Evolutionary conservation across 352 stramenopile species (phyloP).

Genomic region (Phytophthora kernoviae): DNA sequence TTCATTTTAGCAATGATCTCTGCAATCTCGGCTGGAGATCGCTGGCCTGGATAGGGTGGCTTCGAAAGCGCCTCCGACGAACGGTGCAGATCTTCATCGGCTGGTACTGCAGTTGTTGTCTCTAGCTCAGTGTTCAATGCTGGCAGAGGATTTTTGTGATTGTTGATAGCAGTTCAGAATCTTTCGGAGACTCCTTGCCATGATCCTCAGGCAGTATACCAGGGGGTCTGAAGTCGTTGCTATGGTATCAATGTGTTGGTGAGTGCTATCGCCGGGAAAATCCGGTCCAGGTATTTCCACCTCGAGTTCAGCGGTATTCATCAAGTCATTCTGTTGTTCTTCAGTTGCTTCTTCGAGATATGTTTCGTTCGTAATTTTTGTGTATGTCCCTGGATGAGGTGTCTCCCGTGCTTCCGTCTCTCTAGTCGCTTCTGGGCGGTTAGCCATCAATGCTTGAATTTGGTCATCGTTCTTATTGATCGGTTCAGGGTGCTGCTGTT

Average conservation of each 20-base stretch:
- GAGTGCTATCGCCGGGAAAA: neutral
- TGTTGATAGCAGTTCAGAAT: neutral
- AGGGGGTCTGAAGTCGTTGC: neutral
- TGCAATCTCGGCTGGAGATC: constrained; percentile 18
- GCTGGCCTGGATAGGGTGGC: constrained; percentile 2
- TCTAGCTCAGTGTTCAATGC: neutral
- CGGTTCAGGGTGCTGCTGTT: constrained; percentile 13
- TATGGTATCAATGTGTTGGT: neutral
- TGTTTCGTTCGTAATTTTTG: constrained; percentile 23
- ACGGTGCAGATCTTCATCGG: neutral
- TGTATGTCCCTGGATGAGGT: constrained; percentile 14
- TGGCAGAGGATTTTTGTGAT: neutral
- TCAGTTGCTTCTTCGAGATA: neutral
- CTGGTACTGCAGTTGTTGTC: neutral
- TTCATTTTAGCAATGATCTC: constrained; percentile 37
- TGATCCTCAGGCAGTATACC: neutral
- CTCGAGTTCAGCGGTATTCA: constrained; percentile 1
- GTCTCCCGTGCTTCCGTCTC: constrained; percentile 8
- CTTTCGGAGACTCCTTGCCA: constrained; percentile 1
- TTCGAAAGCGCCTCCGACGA: neutral
- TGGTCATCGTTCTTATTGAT: constrained; percentile 20
- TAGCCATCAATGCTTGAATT: neutral
- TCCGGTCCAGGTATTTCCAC: neutral
- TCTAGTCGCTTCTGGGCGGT: constrained; percentile 3
- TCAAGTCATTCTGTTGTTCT: constrained; percentile 6